phyloP scores from a whole-genome alignment of 202 grass and related monocot species.

The Brachypodium distachyon region DNA sequence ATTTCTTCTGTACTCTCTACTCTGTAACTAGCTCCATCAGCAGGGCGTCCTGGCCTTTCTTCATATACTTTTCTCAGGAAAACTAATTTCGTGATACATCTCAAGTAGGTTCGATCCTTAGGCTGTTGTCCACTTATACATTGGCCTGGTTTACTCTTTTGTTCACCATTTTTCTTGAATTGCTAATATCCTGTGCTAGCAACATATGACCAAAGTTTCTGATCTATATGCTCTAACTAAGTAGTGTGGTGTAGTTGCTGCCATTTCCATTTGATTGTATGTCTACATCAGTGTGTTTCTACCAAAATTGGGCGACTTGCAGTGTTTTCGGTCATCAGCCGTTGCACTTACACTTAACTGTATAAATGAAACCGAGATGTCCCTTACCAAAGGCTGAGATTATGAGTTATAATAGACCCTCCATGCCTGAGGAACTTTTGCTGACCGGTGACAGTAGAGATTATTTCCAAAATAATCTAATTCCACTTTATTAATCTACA shows the following conservation, averaged over 20 bases:
- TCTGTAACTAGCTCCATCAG: not conserved
- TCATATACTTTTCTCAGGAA: not conserved
- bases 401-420: not conserved
- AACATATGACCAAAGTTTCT: not conserved
- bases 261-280: not conserved
- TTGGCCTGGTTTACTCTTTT: not conserved
- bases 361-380: not conserved
- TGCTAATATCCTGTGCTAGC: not conserved
- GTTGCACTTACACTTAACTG: not conserved
- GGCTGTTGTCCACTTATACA: not conserved
- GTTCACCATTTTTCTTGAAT: not conserved
- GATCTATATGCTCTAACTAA: not conserved
- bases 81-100: not conserved
- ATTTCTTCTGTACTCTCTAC: not conserved
- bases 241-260: not conserved
- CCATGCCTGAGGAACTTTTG: not conserved
- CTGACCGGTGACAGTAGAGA: not conserved
- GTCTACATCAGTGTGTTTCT: not conserved
- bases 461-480: not conserved
- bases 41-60: not conserved
- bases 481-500: not conserved
- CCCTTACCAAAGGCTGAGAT: not conserved
- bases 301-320: not conserved
- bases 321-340: not conserved
- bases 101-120: not conserved